Evolutionary conservation across 1,139 yeast genomes (phyloP).

Genomic region (Protomyces pachydermus): DNA sequence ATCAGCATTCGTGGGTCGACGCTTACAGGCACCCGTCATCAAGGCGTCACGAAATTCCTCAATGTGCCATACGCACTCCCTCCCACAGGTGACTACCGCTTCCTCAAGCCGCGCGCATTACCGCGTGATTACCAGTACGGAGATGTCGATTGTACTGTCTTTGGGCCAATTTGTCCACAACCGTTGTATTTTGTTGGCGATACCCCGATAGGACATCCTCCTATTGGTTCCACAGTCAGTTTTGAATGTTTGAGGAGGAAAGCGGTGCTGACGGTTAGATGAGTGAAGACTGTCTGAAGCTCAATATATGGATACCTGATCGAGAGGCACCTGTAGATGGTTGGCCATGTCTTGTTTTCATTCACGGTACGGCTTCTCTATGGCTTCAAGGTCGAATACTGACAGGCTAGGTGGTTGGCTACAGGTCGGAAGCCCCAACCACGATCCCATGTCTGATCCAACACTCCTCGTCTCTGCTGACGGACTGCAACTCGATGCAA

Average conservation of each 20-base stretch:
- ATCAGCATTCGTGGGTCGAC: constrained; percentile 8
- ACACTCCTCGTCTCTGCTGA: constrained; percentile 35
- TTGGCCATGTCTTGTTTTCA: constrained; percentile 44
- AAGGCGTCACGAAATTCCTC: constrained; percentile 31
- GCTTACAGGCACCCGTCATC: constrained; percentile 26
- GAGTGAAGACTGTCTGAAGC: constrained; percentile 41
- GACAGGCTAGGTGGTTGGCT: constrained; percentile 30
- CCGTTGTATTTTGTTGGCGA: constrained; percentile 34
- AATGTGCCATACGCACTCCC: constrained; percentile 37
- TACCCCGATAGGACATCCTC: constrained; percentile 3
- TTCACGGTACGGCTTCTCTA: constrained; percentile 44
- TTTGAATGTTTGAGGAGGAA: background rate
- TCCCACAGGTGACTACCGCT: constrained; percentile 34
- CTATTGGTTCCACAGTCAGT: background rate
- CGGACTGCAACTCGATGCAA: constrained; percentile 38
- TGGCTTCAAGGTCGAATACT: background rate
- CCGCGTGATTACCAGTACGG: constrained; percentile 14
- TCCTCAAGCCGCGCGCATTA: constrained; percentile 33
- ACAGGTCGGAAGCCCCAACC: constrained; percentile 42
- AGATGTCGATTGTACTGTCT: constrained; percentile 2
- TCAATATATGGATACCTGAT: constrained; percentile 45
- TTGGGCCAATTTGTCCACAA: constrained; percentile 41
- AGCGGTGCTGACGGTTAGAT: background rate
- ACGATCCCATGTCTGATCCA: constrained; percentile 37
- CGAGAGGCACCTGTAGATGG: constrained; percentile 40